phyloP scores from a whole-genome alignment of 2,329 filamentous ascomycete species.

The Boeremia lycopersici region DNA sequence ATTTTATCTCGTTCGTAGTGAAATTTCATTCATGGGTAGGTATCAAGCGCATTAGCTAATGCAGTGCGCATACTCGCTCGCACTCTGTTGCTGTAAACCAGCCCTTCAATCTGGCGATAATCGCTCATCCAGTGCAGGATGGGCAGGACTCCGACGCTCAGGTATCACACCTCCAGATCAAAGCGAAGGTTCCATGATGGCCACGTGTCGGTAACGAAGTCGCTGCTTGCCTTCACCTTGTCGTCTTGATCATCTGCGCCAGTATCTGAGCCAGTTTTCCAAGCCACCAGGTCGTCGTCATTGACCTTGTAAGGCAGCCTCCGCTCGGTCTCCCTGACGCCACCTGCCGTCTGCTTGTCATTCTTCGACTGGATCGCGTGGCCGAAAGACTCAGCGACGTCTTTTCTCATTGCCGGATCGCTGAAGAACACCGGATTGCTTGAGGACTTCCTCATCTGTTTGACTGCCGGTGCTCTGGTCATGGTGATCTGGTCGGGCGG shows the following conservation, averaged over 20 bases:
- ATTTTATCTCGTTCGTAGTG: not conserved
- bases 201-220: not conserved
- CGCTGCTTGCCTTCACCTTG: not conserved
- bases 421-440: slow-evolving; percentile 69
- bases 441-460: not conserved
- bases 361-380: slow-evolving; percentile 79
- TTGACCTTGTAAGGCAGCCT: slow-evolving; percentile 13
- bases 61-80: not conserved
- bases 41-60: not conserved
- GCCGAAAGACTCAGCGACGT: slow-evolving; percentile 17
- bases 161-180: not conserved
- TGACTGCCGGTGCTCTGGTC: slow-evolving; percentile 41
- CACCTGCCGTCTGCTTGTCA: slow-evolving; percentile 50
- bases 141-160: not conserved
- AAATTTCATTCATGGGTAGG: not conserved
- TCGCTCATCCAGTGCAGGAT: too few relatives aligned
- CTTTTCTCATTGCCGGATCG: slow-evolving; percentile 9
- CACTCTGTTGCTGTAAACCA: not conserved
- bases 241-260: not conserved
- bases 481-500: slow-evolving; percentile 2
- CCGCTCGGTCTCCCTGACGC: slow-evolving; percentile 56
- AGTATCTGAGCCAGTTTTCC: slow-evolving; percentile 1
- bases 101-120: not conserved
- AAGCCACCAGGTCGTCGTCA: slow-evolving; percentile 20
- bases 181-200: slow-evolving; percentile 3